A percentile compares a stretch with the other conserved stretches of the same genome.
These are phyloP conservation scores for Paspalum notatum DNA, from an alignment of 176 grass and related monocot genomes.

Conservation along the genomic window DNA sequence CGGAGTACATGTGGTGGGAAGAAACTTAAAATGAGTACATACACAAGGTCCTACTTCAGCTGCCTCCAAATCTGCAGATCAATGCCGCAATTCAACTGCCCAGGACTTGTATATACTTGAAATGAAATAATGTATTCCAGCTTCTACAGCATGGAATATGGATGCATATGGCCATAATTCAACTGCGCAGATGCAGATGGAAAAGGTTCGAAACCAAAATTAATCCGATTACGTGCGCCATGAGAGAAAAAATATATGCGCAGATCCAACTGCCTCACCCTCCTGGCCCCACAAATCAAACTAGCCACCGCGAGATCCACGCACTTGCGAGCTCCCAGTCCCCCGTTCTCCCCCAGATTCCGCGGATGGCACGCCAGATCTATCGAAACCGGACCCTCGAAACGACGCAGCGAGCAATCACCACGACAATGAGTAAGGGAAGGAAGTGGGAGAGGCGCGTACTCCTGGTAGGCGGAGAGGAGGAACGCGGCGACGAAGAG, in stretches of 20 bases:
- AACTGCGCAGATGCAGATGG: constrained; percentile 13
- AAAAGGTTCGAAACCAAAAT: background rate
- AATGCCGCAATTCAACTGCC: constrained; percentile 27
- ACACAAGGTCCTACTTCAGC: background rate
- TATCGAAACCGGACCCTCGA: background rate
- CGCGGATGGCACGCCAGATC: constrained; percentile 43
- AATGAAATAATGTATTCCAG: background rate
- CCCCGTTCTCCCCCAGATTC: background rate
- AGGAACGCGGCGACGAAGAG: constrained; percentile 83
- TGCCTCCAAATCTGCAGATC: constrained; percentile 7
- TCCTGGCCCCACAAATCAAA: background rate
- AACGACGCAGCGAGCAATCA: constrained; percentile 7
- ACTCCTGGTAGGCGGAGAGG: constrained; percentile 95
- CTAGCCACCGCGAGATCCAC: constrained; percentile 34
- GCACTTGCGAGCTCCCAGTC: background rate
- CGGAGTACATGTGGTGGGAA: background rate
- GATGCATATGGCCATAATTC: background rate
- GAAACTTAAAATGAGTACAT: background rate
- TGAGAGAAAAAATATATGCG: background rate
- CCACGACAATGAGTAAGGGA: background rate
- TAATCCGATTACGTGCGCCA: background rate
- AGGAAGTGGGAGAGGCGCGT: constrained; percentile 26
- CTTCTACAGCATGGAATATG: background rate
- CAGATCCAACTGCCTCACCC: constrained; percentile 31
- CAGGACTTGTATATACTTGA: background rate